Evolutionary conservation across 192 early-diverging fungal genomes (phyloP).

Genomic region (Podila horticola): DNA sequence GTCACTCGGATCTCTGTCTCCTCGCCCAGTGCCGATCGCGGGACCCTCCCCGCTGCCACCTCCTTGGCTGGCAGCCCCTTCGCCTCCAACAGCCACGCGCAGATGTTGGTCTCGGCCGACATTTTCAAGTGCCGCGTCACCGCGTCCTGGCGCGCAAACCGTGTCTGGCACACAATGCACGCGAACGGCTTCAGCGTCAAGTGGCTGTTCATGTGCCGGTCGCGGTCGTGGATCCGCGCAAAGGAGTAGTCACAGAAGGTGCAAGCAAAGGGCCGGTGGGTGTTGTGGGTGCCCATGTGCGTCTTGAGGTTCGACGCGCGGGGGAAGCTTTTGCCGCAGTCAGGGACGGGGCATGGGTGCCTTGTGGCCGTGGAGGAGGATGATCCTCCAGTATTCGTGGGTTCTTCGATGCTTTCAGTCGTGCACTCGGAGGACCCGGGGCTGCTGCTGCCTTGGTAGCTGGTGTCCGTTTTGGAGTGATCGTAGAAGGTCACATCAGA

Average conservation of each 20-base stretch:
- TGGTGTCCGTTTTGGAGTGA: not conserved
- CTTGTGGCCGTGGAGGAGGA: not conserved
- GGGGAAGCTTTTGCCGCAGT: slow-evolving; percentile 73
- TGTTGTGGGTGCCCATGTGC: slow-evolving; percentile 72
- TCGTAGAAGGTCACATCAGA: too few relatives aligned
- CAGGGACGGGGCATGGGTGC: slow-evolving; percentile 8
- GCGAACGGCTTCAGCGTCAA: slow-evolving; percentile 72
- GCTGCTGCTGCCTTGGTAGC: not conserved
- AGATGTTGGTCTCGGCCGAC: slow-evolving; percentile 31
- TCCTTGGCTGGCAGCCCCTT: slow-evolving; percentile 17
- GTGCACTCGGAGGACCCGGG: not conserved
- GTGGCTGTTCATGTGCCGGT: slow-evolving; percentile 81
- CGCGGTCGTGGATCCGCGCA: slow-evolving; percentile 82
- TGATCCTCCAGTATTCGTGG: not conserved
- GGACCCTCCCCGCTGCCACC: slow-evolving; percentile 11
- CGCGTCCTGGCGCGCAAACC: slow-evolving; percentile 62
- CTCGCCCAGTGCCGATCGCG: slow-evolving; percentile 9
- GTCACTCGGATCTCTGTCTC: slow-evolving; percentile 21
- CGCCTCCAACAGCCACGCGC: slow-evolving; percentile 26
- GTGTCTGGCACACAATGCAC: slow-evolving; percentile 74
- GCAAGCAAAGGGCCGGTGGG: slow-evolving; percentile 74
- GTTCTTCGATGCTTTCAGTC: not conserved
- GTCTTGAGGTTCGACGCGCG: slow-evolving; percentile 78
- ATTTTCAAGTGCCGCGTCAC: slow-evolving; percentile 49
- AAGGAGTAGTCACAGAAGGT: slow-evolving; percentile 76